phyloP scores from a whole-genome alignment of 106 monocot species.

The Allium sativum region DNA sequence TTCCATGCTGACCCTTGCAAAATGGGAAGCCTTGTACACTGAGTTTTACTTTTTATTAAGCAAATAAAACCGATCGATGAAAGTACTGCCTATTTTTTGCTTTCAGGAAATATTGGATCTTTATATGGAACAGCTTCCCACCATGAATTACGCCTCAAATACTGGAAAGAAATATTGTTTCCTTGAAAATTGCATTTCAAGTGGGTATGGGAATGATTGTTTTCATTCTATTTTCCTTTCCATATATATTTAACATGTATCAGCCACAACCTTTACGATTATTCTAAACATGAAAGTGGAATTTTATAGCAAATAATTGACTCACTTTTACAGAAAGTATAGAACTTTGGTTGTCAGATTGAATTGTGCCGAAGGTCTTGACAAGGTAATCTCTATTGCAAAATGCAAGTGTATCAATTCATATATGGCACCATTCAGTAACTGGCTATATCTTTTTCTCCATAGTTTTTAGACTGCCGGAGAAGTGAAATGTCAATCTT shows the following conservation, averaged over 20 bases:
- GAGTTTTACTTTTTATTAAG: no score
- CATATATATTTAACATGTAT: no score
- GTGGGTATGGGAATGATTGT: constrained; percentile 21
- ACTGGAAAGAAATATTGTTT: constrained; percentile 49
- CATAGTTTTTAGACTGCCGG: background rate
- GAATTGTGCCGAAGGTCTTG: constrained; percentile 10
- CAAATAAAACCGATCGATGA: no score
- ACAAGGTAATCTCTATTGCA: constrained; percentile 27
- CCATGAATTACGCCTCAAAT: constrained; percentile 65
- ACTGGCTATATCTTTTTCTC: background rate
- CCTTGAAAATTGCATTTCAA: constrained; percentile 43
- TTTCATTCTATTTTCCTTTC: no score
- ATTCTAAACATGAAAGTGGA: background rate
- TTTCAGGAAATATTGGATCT: constrained; percentile 36
- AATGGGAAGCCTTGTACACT: no score
- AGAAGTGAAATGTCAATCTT: background rate
- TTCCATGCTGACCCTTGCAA: no score
- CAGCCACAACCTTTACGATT: no score
- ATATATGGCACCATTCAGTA: background rate
- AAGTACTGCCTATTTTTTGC: background rate
- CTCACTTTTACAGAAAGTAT: constrained; percentile 33
- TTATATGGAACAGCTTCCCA: constrained; percentile 47
- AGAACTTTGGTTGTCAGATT: constrained; percentile 40
- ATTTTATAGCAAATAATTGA: background rate
- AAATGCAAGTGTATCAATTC: background rate